A percentile compares a stretch with the other conserved stretches of the same genome.
Evolutionary conservation across 352 stramenopile genomes (phyloP).

Genomic region (Phytopythium oedochilum): DNA sequence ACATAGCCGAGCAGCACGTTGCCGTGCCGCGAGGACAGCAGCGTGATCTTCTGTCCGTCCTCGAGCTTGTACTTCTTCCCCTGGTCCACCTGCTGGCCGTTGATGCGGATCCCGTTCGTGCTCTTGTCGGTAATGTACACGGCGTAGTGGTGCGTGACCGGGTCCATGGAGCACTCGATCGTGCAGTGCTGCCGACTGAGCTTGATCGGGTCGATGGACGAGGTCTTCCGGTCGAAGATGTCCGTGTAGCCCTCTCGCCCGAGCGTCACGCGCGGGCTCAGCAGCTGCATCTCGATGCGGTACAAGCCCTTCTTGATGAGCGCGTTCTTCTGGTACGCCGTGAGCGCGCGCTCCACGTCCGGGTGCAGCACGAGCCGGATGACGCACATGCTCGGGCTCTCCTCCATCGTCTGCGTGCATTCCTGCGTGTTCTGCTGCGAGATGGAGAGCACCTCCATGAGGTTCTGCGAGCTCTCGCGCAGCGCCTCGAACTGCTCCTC

Average conservation of each 20-base stretch:
- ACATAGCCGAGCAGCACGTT: constrained; percentile 67
- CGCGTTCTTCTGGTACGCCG: constrained; percentile 44
- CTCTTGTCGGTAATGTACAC: constrained; percentile 71
- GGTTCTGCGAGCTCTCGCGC: constrained; percentile 48
- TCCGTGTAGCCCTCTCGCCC: constrained; percentile 44
- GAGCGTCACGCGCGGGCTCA: constrained; percentile 38
- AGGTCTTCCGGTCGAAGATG: constrained; percentile 58
- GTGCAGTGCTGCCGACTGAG: constrained; percentile 59
- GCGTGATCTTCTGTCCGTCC: constrained; percentile 66
- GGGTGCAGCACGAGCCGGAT: constrained; percentile 63
- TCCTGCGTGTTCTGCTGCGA: constrained; percentile 76
- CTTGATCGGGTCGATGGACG: constrained; percentile 52
- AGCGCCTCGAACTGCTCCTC: constrained; percentile 29
- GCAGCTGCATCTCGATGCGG: constrained; percentile 54
- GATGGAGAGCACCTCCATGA: constrained; percentile 65
- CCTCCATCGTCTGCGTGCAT: constrained; percentile 64
- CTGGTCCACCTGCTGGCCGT: constrained; percentile 47
- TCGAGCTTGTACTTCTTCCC: constrained; percentile 39
- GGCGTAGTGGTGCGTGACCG: constrained; percentile 26
- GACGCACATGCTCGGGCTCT: constrained; percentile 48
- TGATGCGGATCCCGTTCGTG: constrained; percentile 67
- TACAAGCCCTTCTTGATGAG: constrained; percentile 50
- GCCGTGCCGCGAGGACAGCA: constrained; percentile 57
- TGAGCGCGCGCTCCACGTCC: constrained; percentile 56
- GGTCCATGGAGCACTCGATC: constrained; percentile 47